Evolutionary conservation across 108 stramenopile species (phyloP).

Genomic region (Skeletonema potamos): DNA sequence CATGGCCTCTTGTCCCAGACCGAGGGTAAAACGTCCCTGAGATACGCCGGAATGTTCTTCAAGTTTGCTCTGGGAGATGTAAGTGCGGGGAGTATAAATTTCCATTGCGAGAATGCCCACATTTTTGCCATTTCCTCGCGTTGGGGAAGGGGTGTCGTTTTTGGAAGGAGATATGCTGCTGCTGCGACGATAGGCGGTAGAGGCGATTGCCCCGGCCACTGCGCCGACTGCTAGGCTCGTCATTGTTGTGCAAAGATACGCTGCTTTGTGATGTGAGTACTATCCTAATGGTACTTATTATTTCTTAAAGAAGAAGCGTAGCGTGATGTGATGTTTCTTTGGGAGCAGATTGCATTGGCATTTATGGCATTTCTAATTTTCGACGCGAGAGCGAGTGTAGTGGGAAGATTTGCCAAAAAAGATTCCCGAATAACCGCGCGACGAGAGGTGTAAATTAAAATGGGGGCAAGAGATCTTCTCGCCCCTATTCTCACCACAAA

Average conservation of each 20-base stretch:
- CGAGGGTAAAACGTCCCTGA: slow-evolving; percentile 91
- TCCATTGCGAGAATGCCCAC: slow-evolving; percentile 97
- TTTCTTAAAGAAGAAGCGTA: too few relatives aligned
- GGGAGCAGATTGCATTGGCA: too few relatives aligned
- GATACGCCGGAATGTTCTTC: slow-evolving; percentile 90
- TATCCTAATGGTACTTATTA: too few relatives aligned
- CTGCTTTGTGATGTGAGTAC: too few relatives aligned
- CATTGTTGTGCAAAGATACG: slow-evolving; percentile 7
- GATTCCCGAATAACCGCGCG: too few relatives aligned
- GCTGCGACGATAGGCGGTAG: slow-evolving; percentile 34
- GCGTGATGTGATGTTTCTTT: too few relatives aligned
- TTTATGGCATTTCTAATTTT: too few relatives aligned
- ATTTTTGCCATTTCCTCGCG: slow-evolving; percentile 59
- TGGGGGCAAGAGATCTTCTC: too few relatives aligned
- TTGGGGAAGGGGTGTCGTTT: background rate
- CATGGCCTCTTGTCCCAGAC: slow-evolving; percentile 95
- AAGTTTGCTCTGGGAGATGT: slow-evolving; percentile 85
- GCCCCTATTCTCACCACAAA: too few relatives aligned
- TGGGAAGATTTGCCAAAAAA: too few relatives aligned
- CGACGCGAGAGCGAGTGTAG: too few relatives aligned
- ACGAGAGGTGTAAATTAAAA: too few relatives aligned
- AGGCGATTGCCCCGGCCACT: slow-evolving; percentile 55
- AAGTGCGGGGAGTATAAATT: slow-evolving; percentile 94
- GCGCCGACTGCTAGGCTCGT: slow-evolving; percentile 56
- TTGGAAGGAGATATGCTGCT: slow-evolving; percentile 4